A percentile compares a stretch with the other conserved stretches of the same genome.
These are phyloP conservation scores for Umbelopsis vinacea DNA, from an alignment of 192 early-diverging fungal genomes.

Conservation along the genomic window DNA sequence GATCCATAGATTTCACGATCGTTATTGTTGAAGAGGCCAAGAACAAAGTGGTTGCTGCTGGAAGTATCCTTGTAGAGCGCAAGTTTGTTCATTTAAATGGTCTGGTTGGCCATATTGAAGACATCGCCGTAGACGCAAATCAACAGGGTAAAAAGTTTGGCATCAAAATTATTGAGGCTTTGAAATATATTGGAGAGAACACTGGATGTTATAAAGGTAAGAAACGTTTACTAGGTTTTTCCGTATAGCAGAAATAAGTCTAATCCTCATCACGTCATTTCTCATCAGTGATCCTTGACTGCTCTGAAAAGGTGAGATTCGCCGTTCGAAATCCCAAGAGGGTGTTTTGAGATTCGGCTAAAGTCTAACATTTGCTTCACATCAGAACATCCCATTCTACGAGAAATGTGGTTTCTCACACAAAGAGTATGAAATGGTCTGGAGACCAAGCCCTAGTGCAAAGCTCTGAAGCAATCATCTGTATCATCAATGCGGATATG, in stretches of 20 bases:
- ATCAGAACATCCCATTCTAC: conserved; percentile 85
- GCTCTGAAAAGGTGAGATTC: conserved; percentile 53
- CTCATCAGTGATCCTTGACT: conserved; percentile 57
- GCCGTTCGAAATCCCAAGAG: no score
- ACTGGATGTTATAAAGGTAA: conserved; percentile 84
- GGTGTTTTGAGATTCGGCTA: background rate
- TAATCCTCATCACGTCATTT: background rate
- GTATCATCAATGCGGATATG: no score
- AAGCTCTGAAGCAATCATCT: background rate
- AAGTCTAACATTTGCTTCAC: background rate
- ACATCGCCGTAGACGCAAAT: conserved; percentile 64
- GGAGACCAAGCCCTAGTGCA: conserved; percentile 32
- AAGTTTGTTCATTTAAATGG: conserved; percentile 85
- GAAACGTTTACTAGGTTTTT: background rate
- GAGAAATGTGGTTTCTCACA: conserved; percentile 83
- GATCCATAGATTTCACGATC: conserved; percentile 63
- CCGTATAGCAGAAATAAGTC: background rate
- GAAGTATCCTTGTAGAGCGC: conserved; percentile 82
- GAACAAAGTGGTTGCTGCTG: conserved; percentile 71
- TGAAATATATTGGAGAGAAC: conserved; percentile 80
- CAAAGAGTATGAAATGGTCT: conserved; percentile 73
- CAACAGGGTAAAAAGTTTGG: conserved; percentile 67
- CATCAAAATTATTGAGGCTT: conserved; percentile 74
- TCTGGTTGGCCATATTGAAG: conserved; percentile 84
- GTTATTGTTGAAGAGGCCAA: conserved; percentile 77